Conservation (phyloP, 495 filamentous ascomycete species). For the Letharia lupina region DNA sequence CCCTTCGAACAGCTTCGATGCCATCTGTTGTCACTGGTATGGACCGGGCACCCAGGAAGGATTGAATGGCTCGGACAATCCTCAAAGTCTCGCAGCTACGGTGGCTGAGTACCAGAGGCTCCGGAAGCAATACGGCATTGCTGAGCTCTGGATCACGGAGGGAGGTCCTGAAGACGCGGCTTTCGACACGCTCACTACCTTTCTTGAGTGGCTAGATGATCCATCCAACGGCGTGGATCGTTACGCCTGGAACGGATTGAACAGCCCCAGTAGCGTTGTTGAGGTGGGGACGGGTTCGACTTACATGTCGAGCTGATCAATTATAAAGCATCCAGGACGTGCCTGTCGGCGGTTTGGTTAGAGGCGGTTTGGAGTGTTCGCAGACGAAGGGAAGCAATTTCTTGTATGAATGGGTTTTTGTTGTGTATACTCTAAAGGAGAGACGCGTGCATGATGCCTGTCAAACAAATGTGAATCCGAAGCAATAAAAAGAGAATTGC, state of each 20-base stretch:
- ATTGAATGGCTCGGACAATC: slow-evolving; percentile 17
- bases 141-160: slow-evolving; percentile 72
- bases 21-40: slow-evolving; percentile 21
- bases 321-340: background rate
- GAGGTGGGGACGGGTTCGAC: slow-evolving; percentile 5
- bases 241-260: slow-evolving; percentile 64
- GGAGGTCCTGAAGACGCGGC: slow-evolving; percentile 39
- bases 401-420: slow-evolving; percentile 1
- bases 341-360: slow-evolving; percentile 1
- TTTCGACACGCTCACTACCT: slow-evolving; percentile 35
- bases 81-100: slow-evolving; percentile 49
- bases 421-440: slow-evolving; percentile 13
- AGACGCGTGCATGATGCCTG: slow-evolving; percentile 5
- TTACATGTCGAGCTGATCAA: slow-evolving; percentile 8
- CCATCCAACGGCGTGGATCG: slow-evolving; percentile 47
- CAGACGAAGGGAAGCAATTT: slow-evolving; percentile 1
- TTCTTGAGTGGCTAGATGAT: slow-evolving; percentile 59
- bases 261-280: slow-evolving; percentile 13
- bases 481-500: background rate
- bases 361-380: slow-evolving; percentile 8
- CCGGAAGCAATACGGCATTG: slow-evolving; percentile 38
- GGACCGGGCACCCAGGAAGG: slow-evolving; percentile 29
- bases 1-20: slow-evolving; percentile 16
- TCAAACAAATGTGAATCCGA: background rate
- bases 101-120: slow-evolving; percentile 43